Evolutionary conservation across 2,329 filamentous ascomycete genomes (phyloP).

Genomic region (Dothiorella sarmentorum): DNA sequence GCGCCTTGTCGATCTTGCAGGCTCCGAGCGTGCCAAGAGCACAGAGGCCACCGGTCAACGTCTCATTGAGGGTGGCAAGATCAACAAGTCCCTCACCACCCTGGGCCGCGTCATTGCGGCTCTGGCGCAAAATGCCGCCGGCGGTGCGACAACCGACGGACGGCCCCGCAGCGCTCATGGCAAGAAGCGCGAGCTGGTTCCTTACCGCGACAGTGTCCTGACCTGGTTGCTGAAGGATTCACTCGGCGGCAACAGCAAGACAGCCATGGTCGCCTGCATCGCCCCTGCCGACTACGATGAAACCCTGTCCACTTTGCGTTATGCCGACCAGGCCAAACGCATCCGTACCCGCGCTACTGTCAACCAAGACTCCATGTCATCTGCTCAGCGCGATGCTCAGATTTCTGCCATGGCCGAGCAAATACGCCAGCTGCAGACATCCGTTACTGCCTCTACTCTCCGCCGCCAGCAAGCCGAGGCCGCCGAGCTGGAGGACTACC

Average conservation of each 20-base stretch:
- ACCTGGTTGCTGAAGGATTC: constrained; percentile 93
- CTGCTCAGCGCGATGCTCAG: constrained; percentile 89
- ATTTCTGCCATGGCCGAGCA: constrained; percentile 94
- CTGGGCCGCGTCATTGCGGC: constrained; percentile 94
- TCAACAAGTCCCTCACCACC: constrained; percentile 97
- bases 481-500: constrained; percentile 89
- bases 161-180: constrained; percentile 49
- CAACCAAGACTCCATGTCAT: constrained; percentile 91
- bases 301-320: constrained; percentile 90
- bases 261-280: constrained; percentile 98
- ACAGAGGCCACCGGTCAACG: constrained; percentile 92
- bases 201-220: constrained; percentile 84
- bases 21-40: constrained; percentile 89
- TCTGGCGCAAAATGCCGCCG: constrained; percentile 49
- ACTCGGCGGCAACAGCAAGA: constrained; percentile 94
- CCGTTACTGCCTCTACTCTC: constrained; percentile 52
- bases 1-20: constrained; percentile 88
- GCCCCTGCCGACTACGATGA: constrained; percentile 95
- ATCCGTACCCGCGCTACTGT: constrained; percentile 92
- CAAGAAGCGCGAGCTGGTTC: constrained; percentile 65
- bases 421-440: constrained; percentile 81
- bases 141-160: constrained; percentile 44
- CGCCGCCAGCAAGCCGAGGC: constrained; percentile 75
- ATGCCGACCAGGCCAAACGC: constrained; percentile 95
- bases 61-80: constrained; percentile 91